phyloP scores from a whole-genome alignment of 2,329 filamentous ascomycete genomes.

The Calycina herbarum region DNA sequence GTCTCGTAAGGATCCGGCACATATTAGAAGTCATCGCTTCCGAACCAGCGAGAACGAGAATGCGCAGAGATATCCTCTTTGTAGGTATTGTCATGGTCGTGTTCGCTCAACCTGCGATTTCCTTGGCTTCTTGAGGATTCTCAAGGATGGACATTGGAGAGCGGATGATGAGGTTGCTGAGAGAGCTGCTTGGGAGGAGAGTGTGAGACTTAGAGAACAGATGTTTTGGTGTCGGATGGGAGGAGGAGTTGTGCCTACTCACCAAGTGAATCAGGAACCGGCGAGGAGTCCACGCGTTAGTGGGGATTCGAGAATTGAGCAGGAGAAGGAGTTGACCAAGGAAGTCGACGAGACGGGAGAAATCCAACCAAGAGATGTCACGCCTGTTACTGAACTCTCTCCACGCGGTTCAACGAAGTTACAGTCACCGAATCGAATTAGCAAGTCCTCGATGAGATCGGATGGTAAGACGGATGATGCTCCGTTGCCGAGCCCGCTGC shows the following conservation, averaged over 20 bases:
- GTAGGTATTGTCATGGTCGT: conserved; percentile 80
- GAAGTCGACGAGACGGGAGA: conserved; percentile 35
- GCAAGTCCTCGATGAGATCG: conserved; percentile 16
- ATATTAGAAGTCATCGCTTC: conserved; percentile 83
- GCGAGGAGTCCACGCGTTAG: conserved; percentile 32
- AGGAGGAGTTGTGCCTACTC: conserved; percentile 76
- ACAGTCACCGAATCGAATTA: conserved; percentile 13
- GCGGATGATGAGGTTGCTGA: conserved; percentile 81
- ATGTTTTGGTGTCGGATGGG: conserved; percentile 98
- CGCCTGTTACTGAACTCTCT: conserved; percentile 24
- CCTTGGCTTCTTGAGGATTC: conserved; percentile 83
- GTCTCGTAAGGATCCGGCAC: conserved; percentile 65
- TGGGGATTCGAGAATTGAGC: conserved; percentile 33
- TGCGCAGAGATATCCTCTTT: conserved; percentile 86
- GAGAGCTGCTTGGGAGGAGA: conserved; percentile 91
- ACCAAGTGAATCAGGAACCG: conserved; percentile 27
- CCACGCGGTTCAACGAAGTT: conserved; percentile 13
- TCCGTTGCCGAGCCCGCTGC: conserved; percentile 12
- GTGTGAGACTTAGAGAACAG: conserved; percentile 81
- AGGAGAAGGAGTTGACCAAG: conserved; percentile 33
- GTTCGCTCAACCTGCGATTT: conserved; percentile 91
- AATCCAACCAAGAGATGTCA: conserved; percentile 35
- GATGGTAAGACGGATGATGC: conserved; percentile 22
- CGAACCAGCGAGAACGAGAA: conserved; percentile 82
- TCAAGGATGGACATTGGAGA: conserved; percentile 90